Evolutionary conservation across 257 asterid species (phyloP), one percentile per base, ranked within the genome.

Genomic region (Solanum phureja): DNA sequence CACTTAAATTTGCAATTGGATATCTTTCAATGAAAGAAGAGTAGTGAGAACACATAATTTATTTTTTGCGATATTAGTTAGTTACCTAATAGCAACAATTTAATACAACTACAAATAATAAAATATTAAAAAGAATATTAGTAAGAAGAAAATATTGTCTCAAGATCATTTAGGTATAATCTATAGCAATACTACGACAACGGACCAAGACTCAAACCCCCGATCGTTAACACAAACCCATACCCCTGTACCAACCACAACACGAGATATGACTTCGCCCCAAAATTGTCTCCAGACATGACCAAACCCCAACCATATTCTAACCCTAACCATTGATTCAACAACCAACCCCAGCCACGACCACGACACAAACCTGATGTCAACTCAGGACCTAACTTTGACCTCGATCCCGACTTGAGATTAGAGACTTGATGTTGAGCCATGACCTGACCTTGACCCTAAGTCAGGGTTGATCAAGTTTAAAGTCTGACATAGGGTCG

Each of bases 171-270:
- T 11, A 12, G 4, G 10, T 24, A 12, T 27, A 12, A 66, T 66
- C 35, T 12, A 24, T 2, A 10, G 8, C 29, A 11, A 66, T 66
- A 27, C 18, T 66, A 66, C 1, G 5, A 66, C 4, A 66, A 2
- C 5, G 0, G 4, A 66, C 35, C 4, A 4, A 6, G 1, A 27
- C 3, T 1, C 2, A 16, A 1, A 13, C 64, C 34, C 35, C 19
- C 35, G 8, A 31, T 4, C 21, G 3, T 66, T 27, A 5, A 27
- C 74, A 66, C 4, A 0, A 31, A 66, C 35, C 21, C 73, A 6
- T 14, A 66, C 74, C 35, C 35, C 0, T 66, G 9, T 66, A 7
- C 7, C 35, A 66, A 66, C 35, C 34, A 31, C 18, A 13, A 66
- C 35, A 3, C 1, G 18, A 62, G 31, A 62, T n/a, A 29, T n/a